These are phyloP conservation scores for Candida neerlandica DNA, from an alignment of 1,139 yeast genomes.

Conservation along the genomic window DNA sequence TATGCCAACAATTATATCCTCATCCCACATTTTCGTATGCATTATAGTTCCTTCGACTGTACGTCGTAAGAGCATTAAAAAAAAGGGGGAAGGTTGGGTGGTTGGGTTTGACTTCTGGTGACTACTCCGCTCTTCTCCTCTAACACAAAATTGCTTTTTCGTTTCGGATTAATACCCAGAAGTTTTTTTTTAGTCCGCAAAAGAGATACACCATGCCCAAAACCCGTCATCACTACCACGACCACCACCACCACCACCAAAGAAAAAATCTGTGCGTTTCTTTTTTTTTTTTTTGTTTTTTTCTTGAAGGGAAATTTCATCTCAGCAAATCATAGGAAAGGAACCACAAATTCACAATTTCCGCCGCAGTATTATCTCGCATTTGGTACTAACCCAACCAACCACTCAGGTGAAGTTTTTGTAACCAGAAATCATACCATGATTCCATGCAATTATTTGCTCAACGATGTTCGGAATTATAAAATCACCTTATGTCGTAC, in stretches of 20 bases:
- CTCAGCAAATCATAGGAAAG: not conserved
- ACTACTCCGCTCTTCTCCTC: not conserved
- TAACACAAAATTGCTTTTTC: conserved; percentile 5
- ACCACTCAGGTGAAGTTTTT: not conserved
- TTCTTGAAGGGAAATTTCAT: not conserved
- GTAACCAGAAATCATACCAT: not conserved
- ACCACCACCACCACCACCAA: too few relatives aligned
- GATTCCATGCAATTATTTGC: too few relatives aligned
- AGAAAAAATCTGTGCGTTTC: too few relatives aligned
- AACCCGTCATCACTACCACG: too few relatives aligned
- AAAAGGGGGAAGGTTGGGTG: too few relatives aligned
- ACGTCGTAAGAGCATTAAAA: too few relatives aligned
- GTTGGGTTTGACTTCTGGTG: not conserved
- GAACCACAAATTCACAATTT: not conserved
- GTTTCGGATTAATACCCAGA: conserved; percentile 4
- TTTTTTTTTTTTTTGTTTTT: too few relatives aligned
- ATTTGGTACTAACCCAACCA: conserved; percentile 1
- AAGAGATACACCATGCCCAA: not conserved
- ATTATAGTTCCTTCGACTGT: too few relatives aligned
- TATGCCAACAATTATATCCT: too few relatives aligned
- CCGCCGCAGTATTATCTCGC: not conserved
- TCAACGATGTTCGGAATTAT: too few relatives aligned
- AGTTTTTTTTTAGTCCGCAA: not conserved
- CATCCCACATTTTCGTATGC: too few relatives aligned
- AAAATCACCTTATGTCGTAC: too few relatives aligned